Evolutionary conservation across 139 green algal species (phyloP).

Genomic region (Asterochloris erici): DNA sequence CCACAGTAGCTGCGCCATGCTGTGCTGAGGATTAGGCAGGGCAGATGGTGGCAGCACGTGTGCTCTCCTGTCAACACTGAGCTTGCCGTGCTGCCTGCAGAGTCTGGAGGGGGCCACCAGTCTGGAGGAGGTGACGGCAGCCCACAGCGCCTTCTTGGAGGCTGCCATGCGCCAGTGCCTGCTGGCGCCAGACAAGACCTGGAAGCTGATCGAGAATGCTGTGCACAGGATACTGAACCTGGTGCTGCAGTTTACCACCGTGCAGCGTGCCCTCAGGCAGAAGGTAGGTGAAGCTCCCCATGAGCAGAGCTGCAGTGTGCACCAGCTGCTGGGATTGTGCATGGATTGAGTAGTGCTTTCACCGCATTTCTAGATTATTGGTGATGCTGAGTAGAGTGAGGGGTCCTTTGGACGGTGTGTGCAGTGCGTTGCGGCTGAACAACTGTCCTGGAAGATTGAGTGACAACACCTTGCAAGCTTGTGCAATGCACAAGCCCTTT

Average conservation of each 20-base stretch:
- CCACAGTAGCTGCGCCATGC: no score
- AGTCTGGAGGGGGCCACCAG: constrained; percentile 6
- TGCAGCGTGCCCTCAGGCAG: background rate
- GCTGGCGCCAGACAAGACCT: constrained; percentile 21
- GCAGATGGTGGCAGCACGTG: no score
- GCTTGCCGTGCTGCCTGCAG: background rate
- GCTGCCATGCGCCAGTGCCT: constrained; percentile 20
- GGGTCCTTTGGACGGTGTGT: no score
- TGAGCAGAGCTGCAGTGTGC: no score
- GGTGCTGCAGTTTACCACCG: constrained; percentile 12
- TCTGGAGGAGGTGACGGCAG: constrained; percentile 30
- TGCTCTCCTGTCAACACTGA: background rate
- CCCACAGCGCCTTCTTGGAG: constrained; percentile 21
- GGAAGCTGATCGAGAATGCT: constrained; percentile 18
- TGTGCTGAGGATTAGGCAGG: background rate
- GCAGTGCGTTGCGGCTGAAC: no score
- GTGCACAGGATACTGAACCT: constrained; percentile 19
- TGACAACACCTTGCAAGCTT: no score
- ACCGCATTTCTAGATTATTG: no score
- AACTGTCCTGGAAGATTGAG: no score
- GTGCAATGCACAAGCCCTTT: no score
- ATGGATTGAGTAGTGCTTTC: no score
- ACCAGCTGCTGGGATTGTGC: no score
- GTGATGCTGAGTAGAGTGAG: no score
- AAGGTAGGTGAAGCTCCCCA: background rate